These are phyloP conservation scores for Apiospora rasikravindrae DNA, from an alignment of 2,329 filamentous ascomycete species.

Conservation along the genomic window DNA sequence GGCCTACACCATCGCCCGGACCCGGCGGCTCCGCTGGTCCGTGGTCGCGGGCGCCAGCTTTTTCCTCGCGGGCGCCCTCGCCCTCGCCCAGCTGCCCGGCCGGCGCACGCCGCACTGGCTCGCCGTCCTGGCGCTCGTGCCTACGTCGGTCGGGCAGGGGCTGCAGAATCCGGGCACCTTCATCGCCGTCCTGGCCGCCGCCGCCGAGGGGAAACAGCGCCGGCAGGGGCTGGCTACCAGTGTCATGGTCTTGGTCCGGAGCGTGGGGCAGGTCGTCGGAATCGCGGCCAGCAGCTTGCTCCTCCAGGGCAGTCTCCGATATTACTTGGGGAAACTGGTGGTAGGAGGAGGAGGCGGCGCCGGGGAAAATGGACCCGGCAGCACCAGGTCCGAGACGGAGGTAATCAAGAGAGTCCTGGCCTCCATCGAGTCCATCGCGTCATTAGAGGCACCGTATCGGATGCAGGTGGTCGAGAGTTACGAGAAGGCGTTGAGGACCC, in stretches of 20 bases:
- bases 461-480: neutral
- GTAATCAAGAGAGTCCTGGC: neutral
- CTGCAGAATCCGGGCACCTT: conserved; percentile 6
- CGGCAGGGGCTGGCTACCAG: neutral
- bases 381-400: no score
- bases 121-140: neutral
- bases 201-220: neutral
- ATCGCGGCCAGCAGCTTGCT: conserved; percentile 7
- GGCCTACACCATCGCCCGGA: conserved; percentile 3
- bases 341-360: neutral
- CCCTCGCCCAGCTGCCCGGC: neutral
- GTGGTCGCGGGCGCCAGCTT: neutral
- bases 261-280: neutral
- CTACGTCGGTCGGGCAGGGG: conserved; percentile 1
- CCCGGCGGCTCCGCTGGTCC: neutral
- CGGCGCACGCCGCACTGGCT: neutral
- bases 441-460: neutral
- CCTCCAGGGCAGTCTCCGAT: neutral
- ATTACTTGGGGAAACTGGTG: neutral
- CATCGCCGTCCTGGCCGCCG: neutral
- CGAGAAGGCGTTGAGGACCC: neutral
- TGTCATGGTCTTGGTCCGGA: neutral
- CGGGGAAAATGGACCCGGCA: no score
- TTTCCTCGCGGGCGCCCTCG: neutral
- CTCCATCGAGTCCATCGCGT: neutral